Percentiles rank a stretch among this genome's conserved stretches.
Conservation (phyloP, 805 yeast species). For the Kazachstania taianensis region DNA sequence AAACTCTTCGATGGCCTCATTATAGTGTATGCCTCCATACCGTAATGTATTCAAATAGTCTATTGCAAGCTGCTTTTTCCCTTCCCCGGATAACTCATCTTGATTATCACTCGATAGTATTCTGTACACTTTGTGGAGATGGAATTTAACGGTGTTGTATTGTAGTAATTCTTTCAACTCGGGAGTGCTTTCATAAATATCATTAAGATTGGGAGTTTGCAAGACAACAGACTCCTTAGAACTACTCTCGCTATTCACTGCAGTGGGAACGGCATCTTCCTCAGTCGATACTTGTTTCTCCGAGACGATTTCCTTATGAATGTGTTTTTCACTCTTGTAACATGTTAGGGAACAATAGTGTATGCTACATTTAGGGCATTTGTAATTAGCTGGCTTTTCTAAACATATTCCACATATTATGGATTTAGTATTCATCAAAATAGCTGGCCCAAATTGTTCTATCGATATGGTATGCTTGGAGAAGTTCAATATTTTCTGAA, state of each 20-base stretch:
- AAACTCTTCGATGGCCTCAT: conserved; percentile 56
- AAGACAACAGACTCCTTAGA: too few relatives aligned
- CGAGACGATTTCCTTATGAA: conserved; percentile 15
- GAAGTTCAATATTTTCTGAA: too few relatives aligned
- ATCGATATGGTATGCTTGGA: too few relatives aligned
- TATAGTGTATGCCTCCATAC: conserved; percentile 49
- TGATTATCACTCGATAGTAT: conserved; percentile 29
- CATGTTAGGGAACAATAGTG: conserved; percentile 51
- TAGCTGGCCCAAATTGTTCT: too few relatives aligned
- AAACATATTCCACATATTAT: conserved; percentile 28
- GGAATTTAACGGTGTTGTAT: conserved; percentile 41
- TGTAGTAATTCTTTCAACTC: conserved; percentile 38
- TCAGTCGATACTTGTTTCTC: conserved; percentile 8
- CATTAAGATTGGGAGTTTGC: conserved; percentile 17
- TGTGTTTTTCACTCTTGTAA: conserved; percentile 35
- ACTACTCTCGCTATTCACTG: too few relatives aligned
- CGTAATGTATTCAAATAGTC: conserved; percentile 49
- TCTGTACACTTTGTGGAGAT: conserved; percentile 39
- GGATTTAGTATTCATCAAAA: not conserved
- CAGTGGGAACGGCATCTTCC: conserved; percentile 1
- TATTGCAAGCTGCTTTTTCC: conserved; percentile 43
- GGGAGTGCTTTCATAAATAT: conserved; percentile 31
- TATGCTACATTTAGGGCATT: conserved; percentile 39
- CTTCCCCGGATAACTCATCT: conserved; percentile 22
- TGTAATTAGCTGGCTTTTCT: conserved; percentile 32